Evolutionary conservation across 805 yeast genomes (phyloP), one percentile per base, ranked within the genome.

Genomic region (Kodamaea jinghongensis): DNA sequence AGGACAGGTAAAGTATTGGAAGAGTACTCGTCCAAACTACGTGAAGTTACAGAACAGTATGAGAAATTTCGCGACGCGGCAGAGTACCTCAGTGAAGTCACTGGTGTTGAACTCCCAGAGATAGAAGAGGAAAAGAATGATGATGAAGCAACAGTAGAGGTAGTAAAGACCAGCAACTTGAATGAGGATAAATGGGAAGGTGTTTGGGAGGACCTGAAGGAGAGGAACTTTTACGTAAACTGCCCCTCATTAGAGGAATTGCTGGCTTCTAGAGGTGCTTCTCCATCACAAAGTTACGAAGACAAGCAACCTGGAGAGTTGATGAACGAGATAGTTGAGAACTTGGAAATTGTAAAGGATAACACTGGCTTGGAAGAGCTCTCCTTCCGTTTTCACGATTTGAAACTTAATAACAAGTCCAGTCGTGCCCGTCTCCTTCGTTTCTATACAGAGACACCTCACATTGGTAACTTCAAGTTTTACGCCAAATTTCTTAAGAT

Each of bases 401-500:
- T 59, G n/a, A 61, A 70, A 17, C 59, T 87, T 16, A 76, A 82
- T 54, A 86, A 85, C 52, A 86, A 83, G 56, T 89, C 93, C 0
- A 79, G 95, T 0, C 74, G 71, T 34, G 75, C 78, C 46, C 67
- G 87, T 47, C 54, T 89, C 6, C 52, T 77, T 35, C 75, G 72
- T 38, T 78, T 78, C 52, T 74, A 86, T 40, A 60, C 70, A 4
- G 77, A 75, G 15, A 63, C 72, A 34, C 58, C 66, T 32, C 75
- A 76, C 43, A 54, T 75, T 48, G 63, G 70, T 26, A 70, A 67
- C 44, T 60, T 74, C 20, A 71, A 64, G 42, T 66, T 73, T 33
- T 83, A 76, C 56, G 77, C 85, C 0, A 70, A 95, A 39, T 84
- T 89, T 55, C 60, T 88, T 17, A 83, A 83, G n/a, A 71, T 79